Evolutionary conservation across 1,284 basidiomycete species (phyloP), one percentile per base, ranked within the genome.

Genomic region (Boletus semigastroideus): DNA sequence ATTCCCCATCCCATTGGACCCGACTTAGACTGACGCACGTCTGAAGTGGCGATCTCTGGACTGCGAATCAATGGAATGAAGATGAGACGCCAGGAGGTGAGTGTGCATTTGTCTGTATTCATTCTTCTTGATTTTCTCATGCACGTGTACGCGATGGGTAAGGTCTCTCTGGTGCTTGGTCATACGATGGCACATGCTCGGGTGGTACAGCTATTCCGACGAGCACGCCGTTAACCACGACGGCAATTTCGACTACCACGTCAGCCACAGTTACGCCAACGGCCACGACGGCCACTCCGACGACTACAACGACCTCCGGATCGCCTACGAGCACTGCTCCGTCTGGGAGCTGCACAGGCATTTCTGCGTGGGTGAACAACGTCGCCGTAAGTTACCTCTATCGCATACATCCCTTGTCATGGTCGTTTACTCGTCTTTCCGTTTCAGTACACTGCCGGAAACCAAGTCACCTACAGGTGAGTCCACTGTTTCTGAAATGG

Each of bases 11-110:
- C 5, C 22, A 22, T 22, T 22, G 22, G 22, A 22, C 5, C 5
- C 5, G 22, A 22, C 22, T 5, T 5, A 22, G 3, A 22, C 22
- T 22, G 22, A 22, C 5, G 5, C 22, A 22, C 22, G 5, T 22
- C 22, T 20, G 12, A 12, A 68, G 66, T 41, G 64, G 66, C 1
- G 25, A 47, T 27, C 63, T 68, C 31, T 65, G 64, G 64, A 61
- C 57, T 40, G 64, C 65, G 12, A 55, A 33, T 19, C 52, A 53
- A 27, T 65, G 67, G 64, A 58, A 57, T 22, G 5, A 65, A 44
- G 27, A 25, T 12, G 64, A 66, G 13, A 10, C 5, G 4, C 63
- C 63, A 0, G 67, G 64, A 62, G 61, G 66, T 68, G 33, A 49
- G 52, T 5, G 5, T 8, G 13, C n/a, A 2, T 16, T 27, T 4